A percentile compares a stretch with the other conserved stretches of the same genome.
These are phyloP conservation scores for Paracoccidioides lutzii DNA, from an alignment of 2,329 filamentous ascomycete species.

Conservation along the genomic window DNA sequence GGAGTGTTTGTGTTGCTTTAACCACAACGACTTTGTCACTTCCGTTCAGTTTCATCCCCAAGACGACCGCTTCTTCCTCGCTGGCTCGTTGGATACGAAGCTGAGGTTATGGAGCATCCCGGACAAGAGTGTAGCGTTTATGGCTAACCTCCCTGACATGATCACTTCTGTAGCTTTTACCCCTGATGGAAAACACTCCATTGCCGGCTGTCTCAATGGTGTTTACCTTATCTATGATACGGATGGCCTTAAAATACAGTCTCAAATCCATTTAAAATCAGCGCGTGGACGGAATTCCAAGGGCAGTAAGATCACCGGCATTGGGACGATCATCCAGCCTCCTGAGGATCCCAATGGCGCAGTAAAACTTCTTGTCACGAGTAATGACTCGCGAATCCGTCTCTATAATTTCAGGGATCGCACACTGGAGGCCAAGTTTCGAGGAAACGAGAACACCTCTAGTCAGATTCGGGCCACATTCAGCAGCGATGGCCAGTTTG, in stretches of 20 bases:
- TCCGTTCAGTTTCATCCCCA: slow-evolving; percentile 88
- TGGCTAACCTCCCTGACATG: slow-evolving; percentile 64
- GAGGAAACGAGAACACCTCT: slow-evolving; percentile 77
- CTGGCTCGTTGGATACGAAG: slow-evolving; percentile 80
- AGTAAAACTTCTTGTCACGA: slow-evolving; percentile 76
- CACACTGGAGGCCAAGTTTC: slow-evolving; percentile 74
- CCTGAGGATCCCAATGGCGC: slow-evolving; percentile 48
- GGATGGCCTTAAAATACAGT: slow-evolving; percentile 69
- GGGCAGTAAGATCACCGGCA: slow-evolving; percentile 93
- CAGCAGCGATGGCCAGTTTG: slow-evolving; percentile 71
- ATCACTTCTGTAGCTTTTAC: slow-evolving; percentile 91
- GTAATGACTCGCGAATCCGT: slow-evolving; percentile 84
- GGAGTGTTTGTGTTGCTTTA: slow-evolving; percentile 86
- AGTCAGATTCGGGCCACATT: slow-evolving; percentile 86
- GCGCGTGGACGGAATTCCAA: slow-evolving; percentile 87
- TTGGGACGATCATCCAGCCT: slow-evolving; percentile 57
- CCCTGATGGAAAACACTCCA: slow-evolving; percentile 77
- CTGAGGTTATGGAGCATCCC: slow-evolving; percentile 92
- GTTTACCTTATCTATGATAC: slow-evolving; percentile 87
- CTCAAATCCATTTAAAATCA: slow-evolving; percentile 86
- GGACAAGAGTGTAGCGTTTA: slow-evolving; percentile 83
- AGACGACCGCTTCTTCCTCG: slow-evolving; percentile 93
- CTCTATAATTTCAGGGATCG: slow-evolving; percentile 83
- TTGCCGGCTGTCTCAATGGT: slow-evolving; percentile 77
- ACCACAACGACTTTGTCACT: slow-evolving; percentile 89